Base-by-base conservation (phyloP, 352 stramenopile genomes). In the Phytopythium montanum region DNA sequence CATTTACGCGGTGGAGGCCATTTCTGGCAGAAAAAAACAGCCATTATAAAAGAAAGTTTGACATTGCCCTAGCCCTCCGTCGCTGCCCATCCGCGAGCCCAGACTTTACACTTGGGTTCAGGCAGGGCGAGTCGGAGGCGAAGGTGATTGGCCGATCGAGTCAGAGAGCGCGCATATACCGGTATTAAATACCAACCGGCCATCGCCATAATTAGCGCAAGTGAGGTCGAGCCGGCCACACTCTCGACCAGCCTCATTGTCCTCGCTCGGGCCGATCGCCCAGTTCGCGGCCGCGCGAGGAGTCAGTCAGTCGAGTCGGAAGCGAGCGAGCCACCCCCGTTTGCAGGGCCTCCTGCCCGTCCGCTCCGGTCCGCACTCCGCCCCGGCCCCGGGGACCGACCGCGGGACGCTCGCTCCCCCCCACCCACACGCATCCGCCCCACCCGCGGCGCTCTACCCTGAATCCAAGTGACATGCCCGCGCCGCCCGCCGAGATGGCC, bases 401-500 rank as follows among this genome's bases (percentile, higher is more conserved):
- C 31, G 31, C 31, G 31, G 31, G 12, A 42, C 36, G 36, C 36
- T 6, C n/a, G n/a, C n/a, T n/a, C n/a, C n/a, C n/a, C 36, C 36
- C 36, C 3, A 13, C 8, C 36, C 16, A 25, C 38, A 2, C 38
- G 16, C 36, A 9, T 5, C 36, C 36, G 16, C 16, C 38, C 13
- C 18, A n/a, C 16, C 23, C 16, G 38, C 38, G 16, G 4, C 38
- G 39, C 39, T 26, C 39, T 46, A 46, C 39, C 39, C 39, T 46
- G 39, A 23, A 26, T 13, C 39, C 39, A 46, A 23, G 39, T 26
- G 39, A 46, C 51, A 56, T 56, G 51, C 51, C 51, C 31, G 31
- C 29, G 31, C 51, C 51, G 2, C 14, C 31, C 51, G 23, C 19
- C 51, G 51, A 56, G 51, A 23, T 70, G 58, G 64, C 66, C 52